Base-by-base conservation (phyloP, 192 early-diverging fungal species). In the Coemansia sp. region DNA sequence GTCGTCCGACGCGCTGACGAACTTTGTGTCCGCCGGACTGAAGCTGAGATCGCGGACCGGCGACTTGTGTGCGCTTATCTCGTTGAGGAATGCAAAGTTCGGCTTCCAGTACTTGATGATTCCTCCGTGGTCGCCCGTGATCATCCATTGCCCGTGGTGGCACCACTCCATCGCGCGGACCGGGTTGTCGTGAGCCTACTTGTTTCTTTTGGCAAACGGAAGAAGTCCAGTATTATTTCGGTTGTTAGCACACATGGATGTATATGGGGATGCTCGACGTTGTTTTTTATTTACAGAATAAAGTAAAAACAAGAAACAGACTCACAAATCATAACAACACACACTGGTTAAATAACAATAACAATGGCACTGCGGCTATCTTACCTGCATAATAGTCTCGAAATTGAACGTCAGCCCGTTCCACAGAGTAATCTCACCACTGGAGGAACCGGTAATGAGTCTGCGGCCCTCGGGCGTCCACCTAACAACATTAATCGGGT, bases 321-420 rank as follows among this genome's bases (percentile, higher is more conserved):
- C 32, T 32, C 32, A 32, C 32, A 32, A 32, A 32, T 2, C 32
- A 32, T 4, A 32, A 32, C 32, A 21, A 21, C 21, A 21, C 21
- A 21, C 21, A 1, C 21, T 1, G 21, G 21, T 21, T 21, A 21
- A 21, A 21, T 21, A 21, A 21, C 21, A 21, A 21, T 21, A 21
- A 21, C 21, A 32, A 4, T 32, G 4, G 32, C 32, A 32, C 32
- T 32, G 32, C 32, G 32, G 32, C 32, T 32, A 32, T 32, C 77
- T 74, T 79, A 79, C 77, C 80, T 96, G 94, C 65, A 96, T 84
- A 77, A 96, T 96, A 12, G 94, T 98, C 68, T 98, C 97, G 77
- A 98, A 99, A 73, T 99, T 99, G 70, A 99, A 98, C 1, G 93
- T 95, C 23, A 97, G 82, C 3, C 96, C 96, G 72, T 95, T 97